Conservation (phyloP, 345 rosid genomes). For the Eucalyptus marginata region DNA sequence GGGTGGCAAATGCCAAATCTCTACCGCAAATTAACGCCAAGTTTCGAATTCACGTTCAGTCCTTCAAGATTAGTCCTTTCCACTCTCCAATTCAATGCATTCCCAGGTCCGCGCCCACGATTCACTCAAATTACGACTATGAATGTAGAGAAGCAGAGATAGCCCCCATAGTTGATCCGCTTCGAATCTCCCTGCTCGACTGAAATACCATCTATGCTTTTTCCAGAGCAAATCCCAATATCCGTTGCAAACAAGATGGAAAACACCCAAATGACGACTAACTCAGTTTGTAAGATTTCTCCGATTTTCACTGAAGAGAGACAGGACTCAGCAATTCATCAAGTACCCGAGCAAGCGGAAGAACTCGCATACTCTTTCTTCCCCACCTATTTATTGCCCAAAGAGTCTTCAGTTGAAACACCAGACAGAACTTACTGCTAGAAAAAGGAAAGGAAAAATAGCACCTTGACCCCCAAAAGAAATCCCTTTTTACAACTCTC, state of each 20-base stretch:
- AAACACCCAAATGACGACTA: not conserved
- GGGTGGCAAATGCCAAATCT: not conserved
- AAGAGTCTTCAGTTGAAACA: not conserved
- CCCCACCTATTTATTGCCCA: not conserved
- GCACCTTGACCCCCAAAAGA: not conserved
- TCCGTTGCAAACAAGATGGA: not conserved
- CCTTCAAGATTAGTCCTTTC: not conserved
- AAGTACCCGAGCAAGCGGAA: not conserved
- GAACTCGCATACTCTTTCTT: not conserved
- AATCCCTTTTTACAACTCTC: not conserved
- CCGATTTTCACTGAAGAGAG: not conserved
- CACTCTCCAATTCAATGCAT: not conserved
- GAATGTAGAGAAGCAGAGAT: not conserved
- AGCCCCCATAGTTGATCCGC: too few relatives aligned
- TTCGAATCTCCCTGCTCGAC: not conserved
- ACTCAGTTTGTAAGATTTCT: not conserved
- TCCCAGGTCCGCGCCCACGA: not conserved
- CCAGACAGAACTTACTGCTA: not conserved
- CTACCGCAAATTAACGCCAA: not conserved
- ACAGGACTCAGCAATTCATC: not conserved
- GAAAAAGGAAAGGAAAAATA: not conserved
- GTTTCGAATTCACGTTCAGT: not conserved
- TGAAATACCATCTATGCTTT: not conserved
- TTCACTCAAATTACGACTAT: not conserved
- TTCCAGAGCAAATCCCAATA: not conserved